These are phyloP conservation scores for Dactylellina haptotyla DNA, from an alignment of 2,329 filamentous ascomycete genomes.

Conservation along the genomic window DNA sequence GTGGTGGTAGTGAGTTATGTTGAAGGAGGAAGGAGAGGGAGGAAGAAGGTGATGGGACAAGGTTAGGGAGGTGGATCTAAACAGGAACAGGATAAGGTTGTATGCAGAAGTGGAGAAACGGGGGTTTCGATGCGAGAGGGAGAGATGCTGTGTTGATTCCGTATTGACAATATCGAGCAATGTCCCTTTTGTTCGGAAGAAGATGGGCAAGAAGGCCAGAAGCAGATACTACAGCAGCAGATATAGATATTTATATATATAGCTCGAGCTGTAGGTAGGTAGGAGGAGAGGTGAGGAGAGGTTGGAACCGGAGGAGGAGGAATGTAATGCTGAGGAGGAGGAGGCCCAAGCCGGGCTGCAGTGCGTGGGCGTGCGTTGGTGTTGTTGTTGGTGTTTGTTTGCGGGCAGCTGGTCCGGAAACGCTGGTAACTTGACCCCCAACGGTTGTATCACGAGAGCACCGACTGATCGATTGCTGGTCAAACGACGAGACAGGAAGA, in stretches of 20 bases:
- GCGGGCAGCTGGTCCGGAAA: slow-evolving; percentile 46
- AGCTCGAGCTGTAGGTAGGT: neutral
- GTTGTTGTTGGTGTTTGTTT: slow-evolving; percentile 19
- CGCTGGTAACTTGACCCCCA: slow-evolving; percentile 24
- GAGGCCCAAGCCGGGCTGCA: neutral
- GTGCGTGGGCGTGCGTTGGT: neutral
- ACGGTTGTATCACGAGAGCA: slow-evolving; percentile 52
- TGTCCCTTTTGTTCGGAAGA: neutral
- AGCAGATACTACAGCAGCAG: neutral
- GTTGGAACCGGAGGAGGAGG: neutral
- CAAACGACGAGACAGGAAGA: slow-evolving; percentile 8
- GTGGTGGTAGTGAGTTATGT: too few relatives aligned
- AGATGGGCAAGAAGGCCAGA: neutral
- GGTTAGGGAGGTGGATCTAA: slow-evolving; percentile 16
- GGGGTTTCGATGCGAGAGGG: slow-evolving; percentile 35
- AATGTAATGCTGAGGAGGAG: neutral
- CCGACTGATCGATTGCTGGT: slow-evolving; percentile 27
- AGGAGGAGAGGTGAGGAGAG: neutral
- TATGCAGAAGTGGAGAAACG: slow-evolving; percentile 45
- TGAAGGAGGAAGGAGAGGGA: neutral
- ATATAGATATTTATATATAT: neutral
- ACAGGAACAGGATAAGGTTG: slow-evolving; percentile 38
- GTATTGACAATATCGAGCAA: too few relatives aligned
- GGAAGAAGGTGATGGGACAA: neutral
- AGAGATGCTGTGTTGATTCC: slow-evolving; percentile 5